Conservation (phyloP, 148 eudicot species). For the Talinum fruticosum region DNA sequence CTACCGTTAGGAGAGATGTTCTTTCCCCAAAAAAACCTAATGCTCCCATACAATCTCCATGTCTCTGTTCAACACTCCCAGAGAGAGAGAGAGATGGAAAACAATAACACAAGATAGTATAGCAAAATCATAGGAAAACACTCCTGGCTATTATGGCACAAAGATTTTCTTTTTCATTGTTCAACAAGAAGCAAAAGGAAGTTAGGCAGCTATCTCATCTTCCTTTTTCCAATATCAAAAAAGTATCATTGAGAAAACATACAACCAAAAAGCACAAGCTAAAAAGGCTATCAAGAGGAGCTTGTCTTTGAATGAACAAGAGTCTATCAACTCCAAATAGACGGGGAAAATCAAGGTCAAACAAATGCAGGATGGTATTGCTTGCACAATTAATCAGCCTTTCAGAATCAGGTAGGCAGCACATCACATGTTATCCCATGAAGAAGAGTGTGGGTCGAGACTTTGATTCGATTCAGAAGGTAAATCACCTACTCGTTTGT, state of each 20-base stretch:
- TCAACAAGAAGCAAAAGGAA: slow-evolving; percentile 13
- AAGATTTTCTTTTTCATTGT: not conserved
- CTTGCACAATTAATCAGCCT: slow-evolving; percentile 18
- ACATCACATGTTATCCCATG: slow-evolving; percentile 33
- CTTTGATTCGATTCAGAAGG: slow-evolving; percentile 32
- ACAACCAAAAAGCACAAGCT: slow-evolving; percentile 12
- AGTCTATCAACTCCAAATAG: slow-evolving; percentile 5
- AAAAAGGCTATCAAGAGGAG: not conserved
- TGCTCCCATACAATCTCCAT: too few relatives aligned
- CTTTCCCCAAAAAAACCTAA: too few relatives aligned
- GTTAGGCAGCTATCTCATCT: not conserved
- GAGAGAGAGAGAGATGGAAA: too few relatives aligned
- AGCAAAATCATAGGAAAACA: not conserved
- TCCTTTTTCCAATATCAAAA: slow-evolving; percentile 15
- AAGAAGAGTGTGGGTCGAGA: slow-evolving; percentile 28
- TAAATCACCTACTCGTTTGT: slow-evolving; percentile 28
- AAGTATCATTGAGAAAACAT: slow-evolving; percentile 12
- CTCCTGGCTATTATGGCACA: not conserved
- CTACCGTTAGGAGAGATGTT: too few relatives aligned
- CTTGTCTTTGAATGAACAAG: slow-evolving; percentile 21
- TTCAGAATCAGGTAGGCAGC: slow-evolving; percentile 18
- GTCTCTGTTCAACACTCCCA: too few relatives aligned
- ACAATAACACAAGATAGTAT: not conserved
- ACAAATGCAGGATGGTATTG: slow-evolving; percentile 8
- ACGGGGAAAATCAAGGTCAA: slow-evolving; percentile 10